These are phyloP conservation scores for Xylaria cubensis DNA, from an alignment of 495 filamentous ascomycete genomes.

Conservation along the genomic window DNA sequence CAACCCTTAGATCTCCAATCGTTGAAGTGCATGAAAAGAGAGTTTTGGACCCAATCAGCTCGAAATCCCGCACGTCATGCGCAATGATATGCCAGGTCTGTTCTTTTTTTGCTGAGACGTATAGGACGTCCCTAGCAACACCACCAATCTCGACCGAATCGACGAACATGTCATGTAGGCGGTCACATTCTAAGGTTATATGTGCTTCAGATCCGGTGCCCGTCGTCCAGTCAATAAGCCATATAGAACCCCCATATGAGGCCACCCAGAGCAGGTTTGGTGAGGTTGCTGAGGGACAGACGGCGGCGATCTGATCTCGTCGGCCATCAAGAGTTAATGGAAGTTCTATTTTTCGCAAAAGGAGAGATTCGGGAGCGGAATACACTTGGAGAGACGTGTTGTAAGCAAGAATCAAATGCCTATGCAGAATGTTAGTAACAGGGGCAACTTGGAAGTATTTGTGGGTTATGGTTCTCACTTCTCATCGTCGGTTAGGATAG, in stretches of 20 bases:
- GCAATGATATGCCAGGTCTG: constrained; percentile 51
- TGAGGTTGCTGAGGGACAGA: constrained; percentile 63
- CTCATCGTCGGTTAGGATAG: constrained; percentile 80
- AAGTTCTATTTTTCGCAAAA: constrained; percentile 67
- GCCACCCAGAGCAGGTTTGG: constrained; percentile 72
- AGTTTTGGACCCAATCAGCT: constrained; percentile 33
- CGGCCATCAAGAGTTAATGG: constrained; percentile 29
- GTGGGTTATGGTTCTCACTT: constrained; percentile 60
- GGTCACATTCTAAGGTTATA: constrained; percentile 35
- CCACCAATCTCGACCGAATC: constrained; percentile 47
- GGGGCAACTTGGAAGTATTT: not conserved
- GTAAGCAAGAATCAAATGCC: constrained; percentile 70
- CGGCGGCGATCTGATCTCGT: constrained; percentile 56
- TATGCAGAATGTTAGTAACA: constrained; percentile 47
- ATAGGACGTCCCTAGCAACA: constrained; percentile 50
- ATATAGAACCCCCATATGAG: constrained; percentile 68
- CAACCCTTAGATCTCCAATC: constrained; percentile 43
- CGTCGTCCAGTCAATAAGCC: constrained; percentile 77
- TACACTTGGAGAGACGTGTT: constrained; percentile 77
- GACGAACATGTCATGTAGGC: constrained; percentile 49
- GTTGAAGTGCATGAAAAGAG: constrained; percentile 43
- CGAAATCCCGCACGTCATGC: constrained; percentile 41
- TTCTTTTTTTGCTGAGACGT: constrained; percentile 44
- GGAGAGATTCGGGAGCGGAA: constrained; percentile 78
- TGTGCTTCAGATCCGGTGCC: constrained; percentile 56